Evolutionary conservation across 371 early-diverging fungal genomes (phyloP), one percentile per base, ranked within the genome.

Genomic region (Rhizopus delemar): DNA sequence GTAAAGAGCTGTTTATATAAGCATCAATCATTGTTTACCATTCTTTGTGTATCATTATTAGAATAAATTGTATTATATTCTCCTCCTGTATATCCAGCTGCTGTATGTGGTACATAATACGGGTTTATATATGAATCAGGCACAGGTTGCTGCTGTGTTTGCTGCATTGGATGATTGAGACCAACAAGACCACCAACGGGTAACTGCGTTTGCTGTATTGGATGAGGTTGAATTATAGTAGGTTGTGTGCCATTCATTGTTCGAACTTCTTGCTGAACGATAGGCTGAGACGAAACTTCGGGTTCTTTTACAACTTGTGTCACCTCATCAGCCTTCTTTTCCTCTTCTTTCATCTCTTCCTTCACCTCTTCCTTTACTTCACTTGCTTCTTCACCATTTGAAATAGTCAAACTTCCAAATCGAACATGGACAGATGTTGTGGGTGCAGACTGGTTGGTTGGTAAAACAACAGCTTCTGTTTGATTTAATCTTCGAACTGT

Each of bases 1-100:
- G 34, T 11, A 33, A 48, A 15, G 35, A 41, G 16, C 12, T 12
- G 3, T 9, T 12, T 5, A 12, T 12, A 8, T 12, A 13, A 7
- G 38, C 31, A 3, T 29, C 29, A 29, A 2, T 15, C 11, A 8
- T 16, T 9, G 16, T n/a, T 73, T 68, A 56, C 73, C 78, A 67
- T 80, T 54, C 78, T 68, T 52, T 74, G 75, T 11, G 70, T 63
- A 22, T 77, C 74, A 52, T 62, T 6, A 36, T 6, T 65, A 29
- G 66, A 67, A 59, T 71, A 70, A 15, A 69, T 36, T 41, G 65
- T 66, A 52, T 75, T 69, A 33, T 75, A 69, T 41, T 86, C 86
- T n/a, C 83, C 68, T 2, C 87, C 86, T 64, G 87, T 87, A 66
- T 84, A 87, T 35, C 82, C 81, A 35, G 86, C 81, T 12, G 82